These are phyloP conservation scores for Peronospora belbahrii DNA, from an alignment of 352 stramenopile genomes.

Conservation along the genomic window DNA sequence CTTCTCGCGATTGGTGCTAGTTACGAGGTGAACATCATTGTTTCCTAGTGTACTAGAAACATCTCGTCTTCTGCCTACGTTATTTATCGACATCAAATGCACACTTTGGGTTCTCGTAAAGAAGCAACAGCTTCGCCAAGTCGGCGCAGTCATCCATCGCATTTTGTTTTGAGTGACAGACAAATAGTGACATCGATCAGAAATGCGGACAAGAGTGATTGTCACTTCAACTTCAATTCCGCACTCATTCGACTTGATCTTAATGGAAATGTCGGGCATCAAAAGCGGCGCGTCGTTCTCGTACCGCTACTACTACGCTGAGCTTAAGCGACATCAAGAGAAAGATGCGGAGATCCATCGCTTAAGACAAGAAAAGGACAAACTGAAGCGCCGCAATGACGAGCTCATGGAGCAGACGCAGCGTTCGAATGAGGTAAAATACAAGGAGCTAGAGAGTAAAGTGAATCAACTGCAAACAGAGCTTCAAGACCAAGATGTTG, in stretches of 20 bases:
- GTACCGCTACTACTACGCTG: not conserved
- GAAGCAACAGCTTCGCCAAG: slow-evolving; percentile 3
- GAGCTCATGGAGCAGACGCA: not conserved
- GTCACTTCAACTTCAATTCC: slow-evolving; percentile 11
- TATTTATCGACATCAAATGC: not conserved
- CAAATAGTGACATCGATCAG: not conserved
- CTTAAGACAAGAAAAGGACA: not conserved
- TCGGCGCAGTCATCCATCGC: not conserved
- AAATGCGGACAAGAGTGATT: slow-evolving; percentile 8
- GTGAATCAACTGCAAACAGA: slow-evolving; percentile 1
- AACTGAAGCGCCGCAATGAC: slow-evolving; percentile 1
- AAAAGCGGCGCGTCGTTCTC: not conserved
- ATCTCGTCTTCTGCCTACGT: not conserved
- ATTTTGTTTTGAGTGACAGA: slow-evolving; percentile 5
- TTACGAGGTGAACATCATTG: not conserved
- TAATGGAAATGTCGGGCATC: not conserved
- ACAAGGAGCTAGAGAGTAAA: not conserved
- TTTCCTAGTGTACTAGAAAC: not conserved
- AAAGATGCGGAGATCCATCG: slow-evolving; percentile 1
- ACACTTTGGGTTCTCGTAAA: not conserved
- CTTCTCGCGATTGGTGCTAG: slow-evolving; percentile 29
- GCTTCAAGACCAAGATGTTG: not conserved
- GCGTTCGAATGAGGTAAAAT: not conserved
- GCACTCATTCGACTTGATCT: not conserved
- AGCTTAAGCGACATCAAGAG: not conserved